A percentile compares a stretch with the other conserved stretches of the same genome.
Conservation (phyloP, 2,329 filamentous ascomycete genomes). For the Beauveria varroae region DNA sequence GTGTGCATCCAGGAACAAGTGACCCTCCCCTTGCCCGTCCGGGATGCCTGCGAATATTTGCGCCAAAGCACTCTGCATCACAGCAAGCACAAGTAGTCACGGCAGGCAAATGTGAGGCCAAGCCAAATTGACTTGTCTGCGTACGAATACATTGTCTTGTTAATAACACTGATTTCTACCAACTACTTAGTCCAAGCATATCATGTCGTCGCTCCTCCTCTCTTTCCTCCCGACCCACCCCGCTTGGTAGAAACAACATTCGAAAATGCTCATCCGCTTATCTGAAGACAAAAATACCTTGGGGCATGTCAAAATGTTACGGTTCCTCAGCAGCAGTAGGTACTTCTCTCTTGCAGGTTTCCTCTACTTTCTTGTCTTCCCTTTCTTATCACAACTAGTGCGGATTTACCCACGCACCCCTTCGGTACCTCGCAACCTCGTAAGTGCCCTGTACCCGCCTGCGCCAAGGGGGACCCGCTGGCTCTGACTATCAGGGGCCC, state of each 20-base stretch:
- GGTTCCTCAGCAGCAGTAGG: not conserved
- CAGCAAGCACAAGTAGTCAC: not conserved
- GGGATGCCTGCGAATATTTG: not conserved
- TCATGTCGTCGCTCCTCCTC: not conserved
- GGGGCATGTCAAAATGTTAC: not conserved
- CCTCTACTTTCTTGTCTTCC: not conserved
- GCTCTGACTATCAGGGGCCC: constrained; percentile 5
- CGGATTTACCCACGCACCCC: not conserved
- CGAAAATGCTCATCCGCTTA: not conserved
- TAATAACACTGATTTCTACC: not conserved
- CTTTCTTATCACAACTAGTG: not conserved
- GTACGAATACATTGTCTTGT: not conserved
- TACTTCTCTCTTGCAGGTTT: not conserved
- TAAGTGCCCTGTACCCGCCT: not conserved
- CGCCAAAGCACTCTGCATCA: not conserved
- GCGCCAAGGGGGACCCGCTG: not conserved
- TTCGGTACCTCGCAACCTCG: not conserved
- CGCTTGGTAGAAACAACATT: not conserved
- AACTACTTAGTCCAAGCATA: not conserved
- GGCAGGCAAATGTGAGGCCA: not conserved
- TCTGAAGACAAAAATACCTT: not conserved
- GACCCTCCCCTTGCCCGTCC: not conserved
- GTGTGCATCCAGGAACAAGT: not conserved
- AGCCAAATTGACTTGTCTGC: not conserved
- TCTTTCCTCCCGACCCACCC: not conserved